Percentiles rank a stretch among this genome's conserved stretches.
phyloP scores from a whole-genome alignment of 768 basidiomycete genomes.

The Phlebiopsis flavidoalba region DNA sequence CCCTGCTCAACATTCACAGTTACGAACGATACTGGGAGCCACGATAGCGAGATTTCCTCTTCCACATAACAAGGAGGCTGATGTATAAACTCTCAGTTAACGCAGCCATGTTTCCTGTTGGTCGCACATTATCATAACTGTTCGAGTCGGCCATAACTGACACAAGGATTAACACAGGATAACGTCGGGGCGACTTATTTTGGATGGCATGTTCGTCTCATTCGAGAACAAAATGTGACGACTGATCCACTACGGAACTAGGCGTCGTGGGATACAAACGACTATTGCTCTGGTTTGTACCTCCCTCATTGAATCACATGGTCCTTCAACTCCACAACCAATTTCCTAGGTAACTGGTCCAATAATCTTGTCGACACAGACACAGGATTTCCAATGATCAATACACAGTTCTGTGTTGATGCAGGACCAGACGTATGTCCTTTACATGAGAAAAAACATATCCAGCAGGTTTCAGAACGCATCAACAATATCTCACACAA shows the following conservation, averaged over 20 bases:
- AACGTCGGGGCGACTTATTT: constrained; percentile 26
- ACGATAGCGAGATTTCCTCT: constrained; percentile 3
- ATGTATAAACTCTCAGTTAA: constrained; percentile 15
- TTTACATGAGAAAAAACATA: constrained; percentile 17
- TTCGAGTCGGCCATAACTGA: background rate
- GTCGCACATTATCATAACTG: background rate
- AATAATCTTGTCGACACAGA: constrained; percentile 11
- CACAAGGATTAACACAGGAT: constrained; percentile 7
- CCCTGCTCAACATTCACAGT: background rate
- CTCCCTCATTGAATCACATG: background rate
- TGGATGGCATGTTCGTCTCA: constrained; percentile 19
- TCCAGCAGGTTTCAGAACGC: constrained; percentile 14
- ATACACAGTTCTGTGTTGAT: constrained; percentile 15
- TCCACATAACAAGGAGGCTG: too few relatives aligned
- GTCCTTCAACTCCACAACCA: background rate
- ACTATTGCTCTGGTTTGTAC: constrained; percentile 16
- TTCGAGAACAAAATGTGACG: too few relatives aligned
- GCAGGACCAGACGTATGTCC: constrained; percentile 22
- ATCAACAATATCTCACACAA: constrained; percentile 2
- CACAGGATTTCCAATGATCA: constrained; percentile 10
- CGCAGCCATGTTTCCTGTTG: constrained; percentile 26
- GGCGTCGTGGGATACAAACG: constrained; percentile 25
- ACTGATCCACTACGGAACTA: background rate
- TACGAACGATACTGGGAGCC: constrained; percentile 17
- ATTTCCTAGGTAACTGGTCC: constrained; percentile 8